Evolutionary conservation across 2,329 filamentous ascomycete species (phyloP), one percentile per base, ranked within the genome.

Genomic region (Aspergillus tanneri): DNA sequence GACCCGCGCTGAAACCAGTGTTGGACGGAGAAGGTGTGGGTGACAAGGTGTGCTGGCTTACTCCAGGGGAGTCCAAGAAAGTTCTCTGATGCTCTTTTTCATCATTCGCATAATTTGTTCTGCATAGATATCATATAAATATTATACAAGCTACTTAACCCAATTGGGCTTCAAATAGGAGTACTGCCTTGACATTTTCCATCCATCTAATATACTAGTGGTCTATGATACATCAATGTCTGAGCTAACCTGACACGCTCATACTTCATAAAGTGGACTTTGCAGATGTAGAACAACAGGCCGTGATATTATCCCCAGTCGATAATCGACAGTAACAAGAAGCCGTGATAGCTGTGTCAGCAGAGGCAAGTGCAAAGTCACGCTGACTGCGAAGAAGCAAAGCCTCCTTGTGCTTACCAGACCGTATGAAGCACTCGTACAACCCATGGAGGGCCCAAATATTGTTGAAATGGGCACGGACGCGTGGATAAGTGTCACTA

Each of bases 381-480:
- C 30, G 22, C 19, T 22, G 19, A n/a, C 14, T 42, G 24, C 4
- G 49, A 23, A 52, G 79, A 85, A 57, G 79, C 84, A 56, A 82
- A 85, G 2, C 80, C 83, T 7, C 77, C 71, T 19, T 63, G 70
- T 4, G 86, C 73, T 0, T 72, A 66, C 78, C 81, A 12, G 84
- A 61, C 46, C 71, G 77, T 3, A 74, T 50, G 36, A 89, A 61
- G 60, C 86, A 88, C 67, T 90, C 86, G 50, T 88, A 77, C 52
- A 82, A 85, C 0, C 87, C 87, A 56, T 88, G 84, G 46, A 90
- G 65, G 2, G 84, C 79, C 87, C 87, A 90, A 0, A 90, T 81
- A 53, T 90, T 90, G 42, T 84, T 84, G 2, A 80, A 83, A 64
- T 88, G 86, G 50, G 80, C 79, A 35, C 82, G 72, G 1, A 84